Conservation (phyloP, 2,329 filamentous ascomycete genomes). For the Clonostachys rhizophaga region DNA sequence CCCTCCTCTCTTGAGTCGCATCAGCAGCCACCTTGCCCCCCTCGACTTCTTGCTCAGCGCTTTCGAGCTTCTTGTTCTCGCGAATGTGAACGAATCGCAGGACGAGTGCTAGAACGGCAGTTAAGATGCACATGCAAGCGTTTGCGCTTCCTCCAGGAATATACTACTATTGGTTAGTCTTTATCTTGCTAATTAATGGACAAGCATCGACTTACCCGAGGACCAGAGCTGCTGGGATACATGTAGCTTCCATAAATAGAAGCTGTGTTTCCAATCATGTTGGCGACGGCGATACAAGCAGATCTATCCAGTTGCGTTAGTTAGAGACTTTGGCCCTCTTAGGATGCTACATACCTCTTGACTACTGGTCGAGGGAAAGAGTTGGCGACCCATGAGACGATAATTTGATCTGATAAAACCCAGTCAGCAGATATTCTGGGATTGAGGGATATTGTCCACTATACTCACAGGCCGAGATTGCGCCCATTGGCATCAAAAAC, state of each 20-base stretch:
- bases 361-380: conserved; percentile 67
- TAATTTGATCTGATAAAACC: conserved; percentile 34
- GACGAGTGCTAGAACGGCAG: conserved; percentile 44
- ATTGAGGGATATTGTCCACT: neutral
- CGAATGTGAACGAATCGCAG: conserved; percentile 49
- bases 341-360: conserved; percentile 32
- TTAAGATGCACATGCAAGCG: conserved; percentile 57
- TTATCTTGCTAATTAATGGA: no score
- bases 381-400: conserved; percentile 66
- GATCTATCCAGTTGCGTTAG: conserved; percentile 23
- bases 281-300: conserved; percentile 59
- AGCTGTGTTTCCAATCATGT: conserved; percentile 58
- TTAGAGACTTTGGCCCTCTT: no score
- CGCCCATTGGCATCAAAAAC: conserved; percentile 55
- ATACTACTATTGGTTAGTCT: conserved; percentile 16
- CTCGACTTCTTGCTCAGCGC: conserved; percentile 25
- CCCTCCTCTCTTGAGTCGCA: neutral
- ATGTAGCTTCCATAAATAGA: conserved; percentile 43
- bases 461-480: conserved; percentile 36
- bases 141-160: conserved; percentile 54
- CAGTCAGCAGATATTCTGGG: no score
- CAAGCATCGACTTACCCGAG: conserved; percentile 12
- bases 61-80: conserved; percentile 58
- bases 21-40: neutral
- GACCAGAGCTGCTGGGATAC: conserved; percentile 33